phyloP scores from a whole-genome alignment of 441 rosid species.

The Gossypium schwendimanii region DNA sequence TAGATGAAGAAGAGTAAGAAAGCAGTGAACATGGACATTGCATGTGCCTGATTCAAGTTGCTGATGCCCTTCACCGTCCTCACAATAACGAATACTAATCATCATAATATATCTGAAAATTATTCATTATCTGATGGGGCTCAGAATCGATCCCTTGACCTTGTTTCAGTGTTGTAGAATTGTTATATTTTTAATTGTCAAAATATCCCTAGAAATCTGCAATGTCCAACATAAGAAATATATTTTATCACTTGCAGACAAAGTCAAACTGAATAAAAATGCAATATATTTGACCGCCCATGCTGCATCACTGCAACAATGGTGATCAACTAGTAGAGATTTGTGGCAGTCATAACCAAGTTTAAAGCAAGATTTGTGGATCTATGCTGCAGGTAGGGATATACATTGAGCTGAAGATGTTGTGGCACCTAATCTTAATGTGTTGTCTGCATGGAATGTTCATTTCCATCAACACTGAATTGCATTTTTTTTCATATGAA shows the following conservation, averaged over 20 bases:
- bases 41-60: slow-evolving; percentile 14
- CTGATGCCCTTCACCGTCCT: slow-evolving; percentile 9
- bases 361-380: too few relatives aligned
- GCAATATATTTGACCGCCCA: background rate
- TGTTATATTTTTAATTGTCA: background rate
- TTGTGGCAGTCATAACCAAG: too few relatives aligned
- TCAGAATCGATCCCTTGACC: background rate
- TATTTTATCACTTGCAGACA: slow-evolving; percentile 3
- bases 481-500: too few relatives aligned
- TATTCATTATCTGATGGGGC: background rate
- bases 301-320: too few relatives aligned
- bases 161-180: background rate
- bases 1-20: background rate
- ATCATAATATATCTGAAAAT: slow-evolving; percentile 10
- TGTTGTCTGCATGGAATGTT: too few relatives aligned
- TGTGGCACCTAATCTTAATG: too few relatives aligned
- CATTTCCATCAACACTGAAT: too few relatives aligned
- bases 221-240: slow-evolving; percentile 3
- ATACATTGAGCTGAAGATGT: too few relatives aligned
- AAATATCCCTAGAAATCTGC: slow-evolving; percentile 54
- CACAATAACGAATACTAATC: slow-evolving; percentile 1
- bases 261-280: slow-evolving; percentile 13
- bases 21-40: slow-evolving; percentile 14
- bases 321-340: too few relatives aligned
- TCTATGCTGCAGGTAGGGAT: too few relatives aligned